Evolutionary conservation across 2,329 filamentous ascomycete species (phyloP), one percentile per base, ranked within the genome.

Genomic region (Blastomyces parvus): DNA sequence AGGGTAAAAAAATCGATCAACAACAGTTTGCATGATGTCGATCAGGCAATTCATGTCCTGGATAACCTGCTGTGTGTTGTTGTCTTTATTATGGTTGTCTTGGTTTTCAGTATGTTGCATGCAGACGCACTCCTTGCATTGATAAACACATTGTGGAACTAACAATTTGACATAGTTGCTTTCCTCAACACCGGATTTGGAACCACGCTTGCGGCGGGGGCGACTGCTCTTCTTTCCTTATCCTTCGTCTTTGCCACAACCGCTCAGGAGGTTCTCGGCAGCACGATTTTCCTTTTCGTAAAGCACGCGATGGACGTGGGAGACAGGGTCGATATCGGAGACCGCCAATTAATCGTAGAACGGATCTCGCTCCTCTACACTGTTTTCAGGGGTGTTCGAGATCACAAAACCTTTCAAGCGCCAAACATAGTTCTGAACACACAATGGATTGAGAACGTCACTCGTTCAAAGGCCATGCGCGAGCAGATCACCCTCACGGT

Each of bases 261-360:
- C 1, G 88, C 88, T 3, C 92, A 97, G 76, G 94, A 99, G 76
- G 89, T 99, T 67, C 84, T 99, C n/a, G 93, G 93, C 71, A 97
- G 92, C 46, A 97, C 93, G 80, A 96, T 99, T 71, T 99, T 99
- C 80, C 80, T 99, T 1, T 99, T 99, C 71, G 91, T 97, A 80
- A 99, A 99, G 81, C 94, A 99, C 74, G 93, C 94, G 0, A 97
- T 89, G 74, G 94, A 99, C 73, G 91, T 97, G 27, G 92, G 93
- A 65, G 94, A 99, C 74, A 88, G 94, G 33, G 90, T 97, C 53
- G 91, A 97, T 70, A 88, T 97, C 67, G 79, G 74, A 61, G 74
- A 74, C 17, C 82, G 87, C 67, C 82, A 86, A 69, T 86, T 96
- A 69, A 82, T 91, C 4, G 94, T 99, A 13, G 91, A 97, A 76